Percentiles rank a stretch among this genome's conserved stretches.
These are phyloP conservation scores for Venturia aucupariae DNA, from an alignment of 2,329 filamentous ascomycete genomes.

Conservation along the genomic window DNA sequence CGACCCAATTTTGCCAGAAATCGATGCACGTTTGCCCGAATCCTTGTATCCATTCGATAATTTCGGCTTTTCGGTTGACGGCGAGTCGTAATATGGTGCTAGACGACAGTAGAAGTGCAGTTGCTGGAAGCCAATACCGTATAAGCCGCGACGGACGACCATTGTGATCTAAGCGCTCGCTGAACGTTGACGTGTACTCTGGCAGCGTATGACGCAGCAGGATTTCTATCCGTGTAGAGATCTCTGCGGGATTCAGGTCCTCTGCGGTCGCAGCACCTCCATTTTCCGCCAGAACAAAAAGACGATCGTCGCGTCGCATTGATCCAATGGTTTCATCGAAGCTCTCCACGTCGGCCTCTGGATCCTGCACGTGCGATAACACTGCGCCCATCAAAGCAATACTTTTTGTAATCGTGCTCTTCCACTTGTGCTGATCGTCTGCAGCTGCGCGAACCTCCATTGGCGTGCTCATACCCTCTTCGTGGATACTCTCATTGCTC, in stretches of 20 bases:
- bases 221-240: slow-evolving; percentile 57
- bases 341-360: slow-evolving; percentile 46
- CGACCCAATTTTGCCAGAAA: slow-evolving; percentile 95
- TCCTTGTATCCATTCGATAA: slow-evolving; percentile 70
- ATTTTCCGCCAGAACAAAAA: slow-evolving; percentile 34
- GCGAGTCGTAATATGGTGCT: slow-evolving; percentile 77
- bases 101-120: slow-evolving; percentile 60
- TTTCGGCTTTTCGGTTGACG: slow-evolving; percentile 63
- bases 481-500: slow-evolving; percentile 35
- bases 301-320: slow-evolving; percentile 44
- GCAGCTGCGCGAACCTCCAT: neutral
- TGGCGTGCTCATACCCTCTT: slow-evolving; percentile 8
- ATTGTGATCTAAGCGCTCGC: slow-evolving; percentile 49
- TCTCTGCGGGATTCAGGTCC: slow-evolving; percentile 38
- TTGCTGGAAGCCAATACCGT: slow-evolving; percentile 80
- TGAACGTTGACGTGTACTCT: slow-evolving; percentile 51
- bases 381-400: slow-evolving; percentile 82
- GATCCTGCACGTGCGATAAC: slow-evolving; percentile 57
- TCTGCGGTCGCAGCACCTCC: slow-evolving; percentile 26
- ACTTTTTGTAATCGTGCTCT: slow-evolving; percentile 67
- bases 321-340: slow-evolving; percentile 49
- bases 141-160: slow-evolving; percentile 67
- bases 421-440: slow-evolving; percentile 47
- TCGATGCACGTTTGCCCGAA: slow-evolving; percentile 71
- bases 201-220: slow-evolving; percentile 64